phyloP scores from a whole-genome alignment of 1,139 yeast genomes.

The Fermentozyma sake region DNA sequence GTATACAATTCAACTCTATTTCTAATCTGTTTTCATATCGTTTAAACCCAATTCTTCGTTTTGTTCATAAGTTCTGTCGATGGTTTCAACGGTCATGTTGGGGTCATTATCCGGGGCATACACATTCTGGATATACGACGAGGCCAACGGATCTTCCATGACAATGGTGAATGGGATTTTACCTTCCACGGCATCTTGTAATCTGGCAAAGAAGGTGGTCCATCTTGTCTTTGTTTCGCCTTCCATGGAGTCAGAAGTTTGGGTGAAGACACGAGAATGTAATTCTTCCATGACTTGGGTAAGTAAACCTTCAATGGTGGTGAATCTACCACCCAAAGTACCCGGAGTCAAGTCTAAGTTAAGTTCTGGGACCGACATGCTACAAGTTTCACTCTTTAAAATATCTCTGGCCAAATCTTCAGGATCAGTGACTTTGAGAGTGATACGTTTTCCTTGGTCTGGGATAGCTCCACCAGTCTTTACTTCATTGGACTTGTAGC shows the following conservation, averaged over 20 bases:
- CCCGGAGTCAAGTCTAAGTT: conserved; percentile 92
- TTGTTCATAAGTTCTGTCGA: conserved; percentile 80
- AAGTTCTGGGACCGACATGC: conserved; percentile 79
- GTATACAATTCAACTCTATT: conserved; percentile 1
- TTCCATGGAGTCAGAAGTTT: conserved; percentile 91
- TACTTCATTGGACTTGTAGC: conserved; percentile 95
- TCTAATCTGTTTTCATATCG: conserved; percentile 61
- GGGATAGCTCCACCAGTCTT: conserved; percentile 98
- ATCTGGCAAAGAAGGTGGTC: conserved; percentile 68
- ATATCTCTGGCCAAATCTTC: conserved; percentile 95
- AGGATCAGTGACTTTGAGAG: conserved; percentile 77
- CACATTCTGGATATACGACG: conserved; percentile 93
- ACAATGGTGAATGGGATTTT: conserved; percentile 75
- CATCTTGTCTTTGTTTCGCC: conserved; percentile 70
- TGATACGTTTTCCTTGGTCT: conserved; percentile 70
- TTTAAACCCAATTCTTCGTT: conserved; percentile 89
- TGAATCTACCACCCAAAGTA: conserved; percentile 95
- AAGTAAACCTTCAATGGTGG: conserved; percentile 91
- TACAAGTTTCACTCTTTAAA: conserved; percentile 91
- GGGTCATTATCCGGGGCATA: conserved; percentile 99
- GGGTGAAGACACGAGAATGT: conserved; percentile 76
- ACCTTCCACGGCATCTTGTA: conserved; percentile 83
- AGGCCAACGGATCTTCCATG: conserved; percentile 93
- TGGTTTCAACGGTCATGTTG: conserved; percentile 86
- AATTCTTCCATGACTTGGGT: conserved; percentile 88